These are phyloP conservation scores for Kwoniella sp. DNA, from an alignment of 768 basidiomycete genomes.

Conservation along the genomic window DNA sequence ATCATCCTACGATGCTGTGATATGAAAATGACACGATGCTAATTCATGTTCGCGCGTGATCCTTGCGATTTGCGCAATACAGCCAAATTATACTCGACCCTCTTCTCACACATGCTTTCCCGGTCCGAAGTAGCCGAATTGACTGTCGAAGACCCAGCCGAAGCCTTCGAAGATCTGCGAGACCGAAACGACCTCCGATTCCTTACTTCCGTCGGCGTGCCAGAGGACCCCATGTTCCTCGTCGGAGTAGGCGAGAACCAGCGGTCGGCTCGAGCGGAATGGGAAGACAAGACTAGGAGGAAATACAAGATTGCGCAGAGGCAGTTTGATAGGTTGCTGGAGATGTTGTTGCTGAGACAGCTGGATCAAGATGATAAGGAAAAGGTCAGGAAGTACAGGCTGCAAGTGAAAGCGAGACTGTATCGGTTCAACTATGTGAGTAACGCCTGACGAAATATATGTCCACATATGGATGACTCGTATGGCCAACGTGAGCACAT, in stretches of 20 bases:
- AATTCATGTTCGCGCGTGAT: no score
- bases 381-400: slow-evolving; percentile 68
- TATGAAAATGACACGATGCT: no score
- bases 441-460: no score
- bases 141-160: slow-evolving; percentile 96
- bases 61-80: no score
- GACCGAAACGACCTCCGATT: slow-evolving; percentile 87
- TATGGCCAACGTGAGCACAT: background rate
- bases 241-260: slow-evolving; percentile 78
- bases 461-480: background rate
- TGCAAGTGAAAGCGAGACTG: slow-evolving; percentile 86
- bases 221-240: slow-evolving; percentile 65
- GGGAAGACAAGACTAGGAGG: slow-evolving; percentile 77
- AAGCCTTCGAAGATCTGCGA: slow-evolving; percentile 93
- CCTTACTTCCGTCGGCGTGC: slow-evolving; percentile 77
- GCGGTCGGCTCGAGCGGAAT: slow-evolving; percentile 54
- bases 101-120: slow-evolving; percentile 74
- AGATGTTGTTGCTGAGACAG: slow-evolving; percentile 81
- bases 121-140: slow-evolving; percentile 78
- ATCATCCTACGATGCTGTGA: background rate
- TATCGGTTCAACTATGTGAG: slow-evolving; percentile 93
- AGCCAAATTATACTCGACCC: slow-evolving; percentile 86
- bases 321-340: slow-evolving; percentile 87
- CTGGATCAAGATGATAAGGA: slow-evolving; percentile 67
- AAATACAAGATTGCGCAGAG: slow-evolving; percentile 92